Evolutionary conservation across 2,329 filamentous ascomycete genomes (phyloP).

Genomic region (Lecanicillium sp.): DNA sequence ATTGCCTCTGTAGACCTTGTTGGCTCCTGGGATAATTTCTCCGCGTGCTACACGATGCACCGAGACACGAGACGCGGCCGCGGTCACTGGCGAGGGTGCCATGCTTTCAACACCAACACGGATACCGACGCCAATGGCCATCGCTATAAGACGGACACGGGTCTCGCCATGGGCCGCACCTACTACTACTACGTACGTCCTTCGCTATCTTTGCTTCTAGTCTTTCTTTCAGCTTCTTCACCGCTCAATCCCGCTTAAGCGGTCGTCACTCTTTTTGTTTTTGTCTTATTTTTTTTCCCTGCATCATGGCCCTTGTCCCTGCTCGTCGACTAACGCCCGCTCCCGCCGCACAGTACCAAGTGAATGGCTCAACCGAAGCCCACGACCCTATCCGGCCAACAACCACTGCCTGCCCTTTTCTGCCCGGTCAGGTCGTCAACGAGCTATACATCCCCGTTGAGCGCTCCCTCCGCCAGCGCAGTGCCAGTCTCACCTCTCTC

Average conservation of each 20-base stretch:
- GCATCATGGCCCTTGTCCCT: conserved; percentile 2
- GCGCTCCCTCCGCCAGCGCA: conserved; percentile 48
- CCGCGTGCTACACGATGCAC: conserved; percentile 69
- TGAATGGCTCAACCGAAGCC: conserved; percentile 70
- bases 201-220: conserved; percentile 2
- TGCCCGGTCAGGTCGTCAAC: conserved; percentile 85
- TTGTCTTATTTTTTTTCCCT: no score
- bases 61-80: conserved; percentile 66
- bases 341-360: conserved; percentile 56
- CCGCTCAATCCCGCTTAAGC: not conserved
- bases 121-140: conserved; percentile 27
- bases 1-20: conserved; percentile 68
- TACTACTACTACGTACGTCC: conserved; percentile 95
- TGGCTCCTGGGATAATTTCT: conserved; percentile 95
- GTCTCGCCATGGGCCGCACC: conserved; percentile 82
- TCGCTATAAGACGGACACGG: conserved; percentile 53
- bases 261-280: conserved; percentile 1
- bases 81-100: conserved; percentile 79
- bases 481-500: conserved; percentile 56
- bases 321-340: not conserved
- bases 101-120: conserved; percentile 59
- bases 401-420: conserved; percentile 73
- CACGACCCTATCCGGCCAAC: conserved; percentile 64
- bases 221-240: not conserved
- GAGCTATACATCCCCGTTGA: conserved; percentile 73